A percentile compares a stretch with the other conserved stretches of the same genome.
Conservation (phyloP, 345 rosid genomes). For the Camelina hispida region DNA sequence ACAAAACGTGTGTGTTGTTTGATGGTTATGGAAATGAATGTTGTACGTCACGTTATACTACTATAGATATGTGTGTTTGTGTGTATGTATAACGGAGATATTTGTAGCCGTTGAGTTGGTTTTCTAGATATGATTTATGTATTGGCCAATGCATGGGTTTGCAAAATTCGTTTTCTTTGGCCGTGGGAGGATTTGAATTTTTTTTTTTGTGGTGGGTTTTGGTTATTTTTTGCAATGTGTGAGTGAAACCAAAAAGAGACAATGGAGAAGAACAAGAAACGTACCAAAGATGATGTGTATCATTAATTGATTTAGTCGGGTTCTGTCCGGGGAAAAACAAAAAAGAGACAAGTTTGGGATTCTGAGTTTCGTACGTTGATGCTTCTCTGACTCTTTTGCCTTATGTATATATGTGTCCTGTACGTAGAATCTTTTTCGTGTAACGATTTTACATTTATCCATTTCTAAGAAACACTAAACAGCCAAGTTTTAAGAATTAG, state of each 20-base stretch:
- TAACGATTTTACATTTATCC: slow-evolving; percentile 18
- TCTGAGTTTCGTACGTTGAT: slow-evolving; percentile 37
- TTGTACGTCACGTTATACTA: slow-evolving; percentile 28
- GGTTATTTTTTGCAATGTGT: slow-evolving; percentile 10
- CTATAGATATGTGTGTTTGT: slow-evolving; percentile 38
- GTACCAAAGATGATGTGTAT: slow-evolving; percentile 41
- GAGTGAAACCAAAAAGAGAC: slow-evolving; percentile 38
- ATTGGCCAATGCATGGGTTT: slow-evolving; percentile 33
- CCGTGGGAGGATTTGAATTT: not conserved
- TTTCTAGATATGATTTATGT: not conserved
- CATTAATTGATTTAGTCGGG: slow-evolving; percentile 33
- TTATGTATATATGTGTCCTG: slow-evolving; percentile 37
- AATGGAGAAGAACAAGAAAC: slow-evolving; percentile 37
- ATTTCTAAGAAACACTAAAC: slow-evolving; percentile 21
- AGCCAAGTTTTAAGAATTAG: slow-evolving; percentile 17
- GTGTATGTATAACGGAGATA: slow-evolving; percentile 42
- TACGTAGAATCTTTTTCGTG: slow-evolving; percentile 34
- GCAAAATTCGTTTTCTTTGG: not conserved
- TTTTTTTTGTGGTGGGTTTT: not conserved
- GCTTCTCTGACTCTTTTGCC: slow-evolving; percentile 43
- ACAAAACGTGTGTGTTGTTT: slow-evolving; percentile 22
- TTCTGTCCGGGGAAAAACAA: slow-evolving; percentile 24
- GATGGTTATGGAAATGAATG: slow-evolving; percentile 24
- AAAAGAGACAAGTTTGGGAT: slow-evolving; percentile 36
- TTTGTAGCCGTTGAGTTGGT: slow-evolving; percentile 36